These are phyloP conservation scores for Cercospora sojina DNA, from an alignment of 2,329 filamentous ascomycete species.

Conservation along the genomic window DNA sequence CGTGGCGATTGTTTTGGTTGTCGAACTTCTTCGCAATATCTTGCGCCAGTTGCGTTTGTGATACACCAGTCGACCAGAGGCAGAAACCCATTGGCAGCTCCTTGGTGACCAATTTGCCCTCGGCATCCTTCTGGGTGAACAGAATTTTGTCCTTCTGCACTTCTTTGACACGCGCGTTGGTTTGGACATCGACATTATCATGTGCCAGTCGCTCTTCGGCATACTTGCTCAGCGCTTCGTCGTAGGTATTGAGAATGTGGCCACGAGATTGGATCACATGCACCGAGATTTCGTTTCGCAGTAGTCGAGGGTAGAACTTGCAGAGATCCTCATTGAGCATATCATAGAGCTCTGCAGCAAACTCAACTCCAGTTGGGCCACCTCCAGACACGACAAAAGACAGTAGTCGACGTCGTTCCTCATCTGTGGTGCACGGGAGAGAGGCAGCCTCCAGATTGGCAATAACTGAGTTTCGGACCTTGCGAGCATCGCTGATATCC, in stretches of 20 bases:
- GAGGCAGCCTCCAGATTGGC: constrained; percentile 88
- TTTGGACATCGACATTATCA: constrained; percentile 87
- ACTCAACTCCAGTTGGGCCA: constrained; percentile 94
- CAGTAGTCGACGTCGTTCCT: constrained; percentile 79
- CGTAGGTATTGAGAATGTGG: constrained; percentile 97
- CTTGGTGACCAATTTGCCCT: constrained; percentile 76
- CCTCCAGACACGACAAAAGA: constrained; percentile 97
- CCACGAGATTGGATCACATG: constrained; percentile 93
- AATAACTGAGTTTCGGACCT: constrained; percentile 84
- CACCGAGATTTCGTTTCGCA: constrained; percentile 97
- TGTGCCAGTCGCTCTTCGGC: constrained; percentile 88
- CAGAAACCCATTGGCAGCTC: constrained; percentile 96
- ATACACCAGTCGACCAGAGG: constrained; percentile 93
- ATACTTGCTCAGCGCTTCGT: constrained; percentile 88
- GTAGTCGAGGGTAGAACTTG: constrained; percentile 76
- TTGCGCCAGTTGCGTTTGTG: constrained; percentile 78
- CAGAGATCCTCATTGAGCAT: constrained; percentile 93
- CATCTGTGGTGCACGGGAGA: constrained; percentile 85
- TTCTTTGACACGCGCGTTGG: constrained; percentile 90
- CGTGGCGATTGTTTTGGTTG: constrained; percentile 81
- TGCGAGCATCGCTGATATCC: constrained; percentile 85
- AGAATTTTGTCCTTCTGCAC: constrained; percentile 80
- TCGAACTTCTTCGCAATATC: constrained; percentile 74
- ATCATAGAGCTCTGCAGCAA: constrained; percentile 93
- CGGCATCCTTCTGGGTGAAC: constrained; percentile 76